Base-by-base conservation (phyloP, 2,329 filamentous ascomycete species). In the Alternaria viburni region DNA sequence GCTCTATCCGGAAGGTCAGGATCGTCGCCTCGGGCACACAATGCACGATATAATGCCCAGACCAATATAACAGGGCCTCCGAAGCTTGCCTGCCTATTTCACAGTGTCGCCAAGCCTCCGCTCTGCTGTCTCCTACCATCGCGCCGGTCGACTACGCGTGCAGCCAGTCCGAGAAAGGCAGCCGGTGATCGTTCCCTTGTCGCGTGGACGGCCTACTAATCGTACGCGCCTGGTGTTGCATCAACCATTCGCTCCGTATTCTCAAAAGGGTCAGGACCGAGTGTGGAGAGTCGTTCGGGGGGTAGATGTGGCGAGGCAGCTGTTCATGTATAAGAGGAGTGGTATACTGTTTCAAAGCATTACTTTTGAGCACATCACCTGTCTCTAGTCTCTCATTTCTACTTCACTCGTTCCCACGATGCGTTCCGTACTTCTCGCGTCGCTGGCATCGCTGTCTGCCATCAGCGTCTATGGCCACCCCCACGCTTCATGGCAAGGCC, bases 361-460 rank as follows among this genome's bases (percentile, higher is more conserved):
- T 25, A 15, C 17, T 58, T 28, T 25, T 32, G 51, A 32, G 49
- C 32, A 58, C 47, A 65, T 59, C 52, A 57, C 54, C 54, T 55
- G 62, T 61, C 66, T 41, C 60, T 66, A 65, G 62, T 66, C 62
- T 28, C 61, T 69, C 62, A 43, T 64, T 69, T 47, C 52, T 17
- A 54, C 45, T 54, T 59, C 59, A 50, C 52, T 67, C 66, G 50
- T 63, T 64, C 12, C 59, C 68, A 73, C 59, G 19, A 77, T 77
- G 74, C 71, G 74, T 60, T 74, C 74, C 19, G 69, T 74, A 43
- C 65, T 77, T 64, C 67, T 77, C 44, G 71, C 72, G 45, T 75
- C 74, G 11, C 62, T 77, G 67, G 73, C 68, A 19, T 74, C 74
- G 12, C 52, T 75, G 58, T 70, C 69, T 26, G 70, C 72, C 41